These are phyloP conservation scores for Penicillium steckii DNA, from an alignment of 495 filamentous ascomycete genomes.

Conservation along the genomic window DNA sequence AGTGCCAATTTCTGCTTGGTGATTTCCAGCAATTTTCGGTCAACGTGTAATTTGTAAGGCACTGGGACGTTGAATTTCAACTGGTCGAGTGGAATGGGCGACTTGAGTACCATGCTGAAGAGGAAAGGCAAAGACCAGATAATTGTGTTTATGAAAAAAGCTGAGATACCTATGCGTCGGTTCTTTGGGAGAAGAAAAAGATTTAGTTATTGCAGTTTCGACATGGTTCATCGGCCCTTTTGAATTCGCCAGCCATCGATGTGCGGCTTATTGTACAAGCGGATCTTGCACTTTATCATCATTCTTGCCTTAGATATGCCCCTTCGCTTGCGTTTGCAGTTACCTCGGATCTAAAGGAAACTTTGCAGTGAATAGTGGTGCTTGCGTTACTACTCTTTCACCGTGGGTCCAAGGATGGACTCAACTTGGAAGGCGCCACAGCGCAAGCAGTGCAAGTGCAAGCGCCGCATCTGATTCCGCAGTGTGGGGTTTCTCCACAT, in stretches of 20 bases:
- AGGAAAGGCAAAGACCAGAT: neutral
- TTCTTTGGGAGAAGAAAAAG: neutral
- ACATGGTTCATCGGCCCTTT: neutral
- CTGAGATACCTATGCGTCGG: neutral
- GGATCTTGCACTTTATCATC: too few species aligned
- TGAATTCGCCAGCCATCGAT: neutral
- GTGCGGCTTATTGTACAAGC: too few species aligned
- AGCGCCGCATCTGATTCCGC: neutral
- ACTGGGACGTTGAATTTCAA: slow-evolving; percentile 16
- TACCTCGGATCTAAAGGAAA: too few species aligned
- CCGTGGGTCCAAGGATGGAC: neutral
- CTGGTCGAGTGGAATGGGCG: neutral
- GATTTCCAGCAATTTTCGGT: slow-evolving; percentile 12
- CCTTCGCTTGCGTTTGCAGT: too few species aligned
- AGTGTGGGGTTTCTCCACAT: neutral
- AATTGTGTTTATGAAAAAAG: neutral
- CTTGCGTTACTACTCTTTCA: too few species aligned
- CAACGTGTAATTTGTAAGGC: slow-evolving; percentile 14
- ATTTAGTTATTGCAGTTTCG: neutral
- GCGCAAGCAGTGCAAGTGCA: neutral
- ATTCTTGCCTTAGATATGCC: neutral
- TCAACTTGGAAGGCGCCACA: neutral
- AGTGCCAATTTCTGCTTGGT: slow-evolving; percentile 19
- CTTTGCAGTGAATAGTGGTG: too few species aligned
- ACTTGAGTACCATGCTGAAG: neutral